These are phyloP conservation scores for Boletus sensibilis DNA, from an alignment of 768 basidiomycete genomes.

Conservation along the genomic window DNA sequence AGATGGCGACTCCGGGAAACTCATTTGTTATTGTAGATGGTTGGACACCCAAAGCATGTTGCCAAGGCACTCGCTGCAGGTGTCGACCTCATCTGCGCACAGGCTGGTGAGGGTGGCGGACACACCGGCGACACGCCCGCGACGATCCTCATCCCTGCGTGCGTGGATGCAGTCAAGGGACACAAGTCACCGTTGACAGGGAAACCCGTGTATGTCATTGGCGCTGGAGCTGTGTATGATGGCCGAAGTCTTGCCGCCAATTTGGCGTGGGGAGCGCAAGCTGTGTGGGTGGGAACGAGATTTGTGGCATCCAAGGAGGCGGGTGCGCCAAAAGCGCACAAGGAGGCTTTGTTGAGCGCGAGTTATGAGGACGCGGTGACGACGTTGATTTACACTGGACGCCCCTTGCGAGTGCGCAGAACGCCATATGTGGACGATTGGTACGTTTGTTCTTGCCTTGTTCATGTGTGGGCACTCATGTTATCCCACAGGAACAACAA, in stretches of 20 bases:
- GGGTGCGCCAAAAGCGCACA: constrained; percentile 79
- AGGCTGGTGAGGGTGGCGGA: constrained; percentile 90
- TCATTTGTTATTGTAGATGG: constrained; percentile 50
- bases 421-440: constrained; percentile 86
- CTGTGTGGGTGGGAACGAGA: constrained; percentile 85
- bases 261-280: constrained; percentile 85
- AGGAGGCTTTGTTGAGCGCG: constrained; percentile 69
- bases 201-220: constrained; percentile 81
- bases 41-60: constrained; percentile 93
- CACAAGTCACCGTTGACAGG: constrained; percentile 78
- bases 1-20: background rate
- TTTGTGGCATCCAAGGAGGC: constrained; percentile 86
- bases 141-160: constrained; percentile 86
- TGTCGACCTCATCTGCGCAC: constrained; percentile 91
- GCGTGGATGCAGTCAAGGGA: constrained; percentile 80
- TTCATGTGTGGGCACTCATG: background rate
- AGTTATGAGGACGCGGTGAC: constrained; percentile 77
- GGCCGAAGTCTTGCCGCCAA: constrained; percentile 87
- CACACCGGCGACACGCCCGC: constrained; percentile 85
- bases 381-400: constrained; percentile 88
- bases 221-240: constrained; percentile 90
- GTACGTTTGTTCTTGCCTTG: constrained; percentile 38
- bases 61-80: constrained; percentile 77
- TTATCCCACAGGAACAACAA: constrained; percentile 61
- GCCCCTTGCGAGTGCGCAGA: constrained; percentile 81